Percentiles rank a stretch among this genome's conserved stretches.
These are phyloP conservation scores for Kwoniella botswanensis DNA, from an alignment of 768 basidiomycete species.

Conservation along the genomic window DNA sequence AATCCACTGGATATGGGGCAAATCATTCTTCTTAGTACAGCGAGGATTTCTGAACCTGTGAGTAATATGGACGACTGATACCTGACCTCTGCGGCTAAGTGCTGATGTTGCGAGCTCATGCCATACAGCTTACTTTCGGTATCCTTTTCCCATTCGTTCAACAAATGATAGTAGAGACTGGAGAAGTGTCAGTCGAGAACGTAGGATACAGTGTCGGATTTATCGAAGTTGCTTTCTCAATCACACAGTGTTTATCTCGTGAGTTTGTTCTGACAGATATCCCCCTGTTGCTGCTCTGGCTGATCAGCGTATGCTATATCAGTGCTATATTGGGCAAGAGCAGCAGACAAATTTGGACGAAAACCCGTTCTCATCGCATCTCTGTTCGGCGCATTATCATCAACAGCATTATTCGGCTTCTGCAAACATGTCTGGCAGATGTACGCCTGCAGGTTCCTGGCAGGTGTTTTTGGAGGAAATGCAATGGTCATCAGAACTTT, in stretches of 20 bases:
- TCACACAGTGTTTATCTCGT: slow-evolving; percentile 35
- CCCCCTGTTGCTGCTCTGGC: neutral
- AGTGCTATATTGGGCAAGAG: slow-evolving; percentile 32
- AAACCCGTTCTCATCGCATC: slow-evolving; percentile 34
- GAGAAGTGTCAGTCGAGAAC: slow-evolving; percentile 32
- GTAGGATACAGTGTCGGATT: slow-evolving; percentile 35
- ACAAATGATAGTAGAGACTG: slow-evolving; percentile 36
- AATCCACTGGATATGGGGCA: slow-evolving; percentile 33
- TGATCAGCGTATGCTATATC: neutral
- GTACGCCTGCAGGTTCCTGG: slow-evolving; percentile 33
- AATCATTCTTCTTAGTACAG: slow-evolving; percentile 26
- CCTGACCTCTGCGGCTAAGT: neutral
- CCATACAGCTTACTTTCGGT: slow-evolving; percentile 30
- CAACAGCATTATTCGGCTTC: slow-evolving; percentile 31
- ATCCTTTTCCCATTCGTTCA: slow-evolving; percentile 37
- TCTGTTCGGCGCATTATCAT: slow-evolving; percentile 28
- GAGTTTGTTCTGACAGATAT: neutral
- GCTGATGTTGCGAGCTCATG: neutral
- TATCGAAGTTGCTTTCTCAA: slow-evolving; percentile 32
- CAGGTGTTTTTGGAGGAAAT: slow-evolving; percentile 34
- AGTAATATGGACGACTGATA: neutral
- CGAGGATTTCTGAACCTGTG: slow-evolving; percentile 34
- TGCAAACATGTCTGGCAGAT: slow-evolving; percentile 31
- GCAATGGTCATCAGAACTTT: slow-evolving; percentile 34
- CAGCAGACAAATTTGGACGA: slow-evolving; percentile 30